Evolutionary conservation across 352 stramenopile genomes (phyloP), one percentile per base, ranked within the genome.

Genomic region (Pythium oligandrum): DNA sequence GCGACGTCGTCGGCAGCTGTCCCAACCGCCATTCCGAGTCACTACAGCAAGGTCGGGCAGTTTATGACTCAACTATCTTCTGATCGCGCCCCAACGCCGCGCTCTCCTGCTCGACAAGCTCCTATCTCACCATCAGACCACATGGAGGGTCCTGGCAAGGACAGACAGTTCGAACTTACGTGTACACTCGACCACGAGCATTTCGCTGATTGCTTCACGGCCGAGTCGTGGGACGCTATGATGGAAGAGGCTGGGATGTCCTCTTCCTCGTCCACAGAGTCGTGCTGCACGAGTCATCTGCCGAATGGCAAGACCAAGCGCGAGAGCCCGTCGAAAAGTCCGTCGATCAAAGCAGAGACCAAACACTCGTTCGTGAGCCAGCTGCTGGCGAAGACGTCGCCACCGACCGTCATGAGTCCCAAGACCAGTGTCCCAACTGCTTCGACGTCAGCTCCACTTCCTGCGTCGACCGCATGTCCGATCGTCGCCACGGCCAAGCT

Each of bases 111-210:
- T 26, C 17, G 17, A 26, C 17, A 26, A 3, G 36, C 43, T 11
- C 58, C 58, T 3, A 65, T 65, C 47, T 65, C 58, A 33, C 58
- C 58, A 31, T 43, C 51, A 17, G 58, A 65, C 38, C 54, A 58
- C 48, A 36, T 43, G 1, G 44, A 57, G 12, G 53, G 59, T 6
- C 52, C 59, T 4, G 53, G 53, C 12, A 60, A 61, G 11, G 53
- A 60, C 9, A 58, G 64, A 32, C 64, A 71, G 4, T 83, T 79
- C 36, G 70, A 86, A 44, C 57, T 85, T 32, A 81, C 65, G 47
- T 88, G 78, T 44, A 72, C 73, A 0, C 66, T 83, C 31, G 73
- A 86, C 50, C 75, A 86, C 57, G 65, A 78, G 5, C 73, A 86
- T 53, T 82, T 64, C 1, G 64, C 77, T 0, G 69, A 75, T 34